phyloP scores from a whole-genome alignment of 1,284 basidiomycete species.

The Cryptococcus sp. region DNA sequence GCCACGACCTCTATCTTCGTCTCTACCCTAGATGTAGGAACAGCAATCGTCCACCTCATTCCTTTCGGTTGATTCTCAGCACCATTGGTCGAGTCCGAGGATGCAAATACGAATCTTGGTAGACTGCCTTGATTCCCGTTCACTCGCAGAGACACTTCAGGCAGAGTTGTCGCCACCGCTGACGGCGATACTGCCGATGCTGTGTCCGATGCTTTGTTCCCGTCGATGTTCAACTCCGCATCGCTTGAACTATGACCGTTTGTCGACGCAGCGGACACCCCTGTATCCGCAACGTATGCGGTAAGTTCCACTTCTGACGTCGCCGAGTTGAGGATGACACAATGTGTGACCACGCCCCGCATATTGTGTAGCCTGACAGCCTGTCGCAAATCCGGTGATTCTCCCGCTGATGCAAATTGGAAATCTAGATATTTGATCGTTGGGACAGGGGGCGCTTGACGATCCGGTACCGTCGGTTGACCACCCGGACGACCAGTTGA shows the following conservation, averaged over 20 bases:
- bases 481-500: constrained; percentile 10
- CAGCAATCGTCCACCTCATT: constrained; percentile 38
- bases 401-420: constrained; percentile 17
- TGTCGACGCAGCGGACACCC: not conserved
- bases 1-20: constrained; percentile 44
- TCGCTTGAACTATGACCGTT: not conserved
- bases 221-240: not conserved
- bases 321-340: constrained; percentile 34
- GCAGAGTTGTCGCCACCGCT: constrained; percentile 11
- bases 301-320: constrained; percentile 46
- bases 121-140: constrained; percentile 36
- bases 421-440: constrained; percentile 36
- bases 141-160: constrained; percentile 35
- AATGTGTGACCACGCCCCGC: constrained; percentile 45
- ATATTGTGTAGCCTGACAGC: constrained; percentile 44
- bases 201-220: not conserved
- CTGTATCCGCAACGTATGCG: constrained; percentile 33
- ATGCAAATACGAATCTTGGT: constrained; percentile 21
- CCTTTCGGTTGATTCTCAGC: constrained; percentile 21
- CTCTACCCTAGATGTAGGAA: constrained; percentile 33
- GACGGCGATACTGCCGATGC: constrained; percentile 5
- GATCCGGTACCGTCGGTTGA: constrained; percentile 1
- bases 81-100: not conserved
- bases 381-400: constrained; percentile 10
- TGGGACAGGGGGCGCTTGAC: constrained; percentile 19